Evolutionary conservation across 768 basidiomycete species (phyloP).

Genomic region (Mrakia blollopis): DNA sequence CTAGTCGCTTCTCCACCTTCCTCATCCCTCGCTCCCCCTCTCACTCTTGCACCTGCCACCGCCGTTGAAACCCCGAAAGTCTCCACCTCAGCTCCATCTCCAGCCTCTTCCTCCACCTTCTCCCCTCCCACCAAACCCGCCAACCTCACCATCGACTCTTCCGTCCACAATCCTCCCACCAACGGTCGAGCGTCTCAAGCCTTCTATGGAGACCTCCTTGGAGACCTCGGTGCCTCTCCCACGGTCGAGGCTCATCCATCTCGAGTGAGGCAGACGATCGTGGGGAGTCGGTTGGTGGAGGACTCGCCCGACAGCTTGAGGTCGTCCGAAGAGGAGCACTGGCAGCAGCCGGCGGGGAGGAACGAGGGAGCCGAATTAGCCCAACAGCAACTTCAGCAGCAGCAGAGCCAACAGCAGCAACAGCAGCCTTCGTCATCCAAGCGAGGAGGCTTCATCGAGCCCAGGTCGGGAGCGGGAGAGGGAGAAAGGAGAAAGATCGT

Average conservation of each 20-base stretch:
- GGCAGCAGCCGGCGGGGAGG: background rate
- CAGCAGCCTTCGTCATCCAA: constrained; percentile 2
- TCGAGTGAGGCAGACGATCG: background rate
- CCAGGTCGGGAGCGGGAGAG: background rate
- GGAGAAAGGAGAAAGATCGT: constrained; percentile 6
- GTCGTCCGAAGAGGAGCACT: background rate
- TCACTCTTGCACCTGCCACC: background rate
- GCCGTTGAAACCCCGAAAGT: background rate
- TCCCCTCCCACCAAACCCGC: background rate
- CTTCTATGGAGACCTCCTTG: background rate
- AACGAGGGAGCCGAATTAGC: background rate
- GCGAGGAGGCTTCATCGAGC: background rate
- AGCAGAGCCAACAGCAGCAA: background rate
- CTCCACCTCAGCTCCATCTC: no score
- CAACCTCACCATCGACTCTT: background rate
- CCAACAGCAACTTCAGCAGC: background rate
- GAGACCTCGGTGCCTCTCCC: background rate
- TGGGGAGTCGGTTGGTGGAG: background rate
- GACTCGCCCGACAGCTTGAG: background rate
- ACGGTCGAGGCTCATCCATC: background rate
- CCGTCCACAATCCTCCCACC: background rate
- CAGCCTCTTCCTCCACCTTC: background rate
- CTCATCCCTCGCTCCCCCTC: no score
- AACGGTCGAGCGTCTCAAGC: background rate
- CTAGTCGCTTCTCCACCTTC: background rate